A percentile compares a stretch with the other conserved stretches of the same genome.
Evolutionary conservation across 2,329 filamentous ascomycete genomes (phyloP).

Genomic region (Trichophyton mentagrophytes): DNA sequence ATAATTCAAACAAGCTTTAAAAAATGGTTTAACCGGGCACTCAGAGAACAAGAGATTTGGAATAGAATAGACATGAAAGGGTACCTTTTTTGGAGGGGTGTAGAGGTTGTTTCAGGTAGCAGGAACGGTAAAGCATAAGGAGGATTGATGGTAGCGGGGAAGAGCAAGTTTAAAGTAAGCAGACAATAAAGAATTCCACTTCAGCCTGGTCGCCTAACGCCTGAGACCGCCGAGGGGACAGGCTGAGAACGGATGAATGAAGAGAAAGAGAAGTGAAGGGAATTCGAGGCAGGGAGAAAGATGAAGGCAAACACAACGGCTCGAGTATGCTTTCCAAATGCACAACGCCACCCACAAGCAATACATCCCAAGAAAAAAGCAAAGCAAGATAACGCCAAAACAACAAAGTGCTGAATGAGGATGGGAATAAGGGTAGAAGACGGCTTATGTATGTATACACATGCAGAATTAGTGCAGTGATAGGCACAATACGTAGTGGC

Average conservation of each 20-base stretch:
- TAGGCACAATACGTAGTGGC: neutral
- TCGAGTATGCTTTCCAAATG: constrained; percentile 5
- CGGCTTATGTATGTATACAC: constrained; percentile 1
- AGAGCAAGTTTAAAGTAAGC: neutral
- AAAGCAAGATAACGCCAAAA: constrained; percentile 6
- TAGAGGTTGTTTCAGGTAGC: neutral
- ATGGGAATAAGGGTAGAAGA: neutral
- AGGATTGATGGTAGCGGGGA: neutral
- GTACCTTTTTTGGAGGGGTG: neutral
- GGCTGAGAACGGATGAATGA: neutral
- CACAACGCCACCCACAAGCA: constrained; percentile 5
- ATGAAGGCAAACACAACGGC: neutral
- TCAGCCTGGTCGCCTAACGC: neutral
- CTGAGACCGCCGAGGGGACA: neutral
- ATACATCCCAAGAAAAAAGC: constrained; percentile 5
- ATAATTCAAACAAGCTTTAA: constrained; percentile 1
- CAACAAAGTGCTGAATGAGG: neutral
- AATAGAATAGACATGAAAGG: neutral
- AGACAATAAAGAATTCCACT: neutral
- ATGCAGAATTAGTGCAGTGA: constrained; percentile 1
- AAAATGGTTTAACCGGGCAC: neutral
- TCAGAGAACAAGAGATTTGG: constrained; percentile 1
- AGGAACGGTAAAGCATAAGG: neutral
- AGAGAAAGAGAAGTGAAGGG: neutral
- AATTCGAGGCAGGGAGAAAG: neutral